These are phyloP conservation scores for Tilletia indica DNA, from an alignment of 1,284 basidiomycete genomes.

Conservation along the genomic window DNA sequence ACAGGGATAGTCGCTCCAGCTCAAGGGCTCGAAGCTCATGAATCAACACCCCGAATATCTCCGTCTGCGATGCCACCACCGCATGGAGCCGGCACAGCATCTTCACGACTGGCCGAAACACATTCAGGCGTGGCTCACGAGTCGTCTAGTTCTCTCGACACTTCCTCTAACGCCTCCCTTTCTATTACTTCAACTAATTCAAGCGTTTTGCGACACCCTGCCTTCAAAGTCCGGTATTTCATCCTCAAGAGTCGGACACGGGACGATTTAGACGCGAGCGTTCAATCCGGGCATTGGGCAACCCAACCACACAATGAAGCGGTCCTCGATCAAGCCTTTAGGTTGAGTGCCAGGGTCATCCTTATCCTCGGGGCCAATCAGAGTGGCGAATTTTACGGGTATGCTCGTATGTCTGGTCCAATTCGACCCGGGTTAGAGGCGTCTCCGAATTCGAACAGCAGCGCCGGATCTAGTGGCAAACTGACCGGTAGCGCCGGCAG, in stretches of 20 bases:
- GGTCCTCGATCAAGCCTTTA: conserved; percentile 75
- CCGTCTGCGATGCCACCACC: neutral
- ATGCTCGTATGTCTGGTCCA: conserved; percentile 52
- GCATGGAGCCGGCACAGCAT: neutral
- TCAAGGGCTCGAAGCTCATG: conserved; percentile 14
- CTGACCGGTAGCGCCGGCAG: neutral
- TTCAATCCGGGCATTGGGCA: conserved; percentile 79
- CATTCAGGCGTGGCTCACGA: neutral
- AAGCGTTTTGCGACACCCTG: conserved; percentile 69
- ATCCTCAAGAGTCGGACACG: conserved; percentile 77
- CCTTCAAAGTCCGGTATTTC: conserved; percentile 85
- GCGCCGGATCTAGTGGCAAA: neutral
- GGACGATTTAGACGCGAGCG: conserved; percentile 79
- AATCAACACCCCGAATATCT: neutral
- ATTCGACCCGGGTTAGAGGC: conserved; percentile 32
- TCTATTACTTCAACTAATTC: conserved; percentile 53
- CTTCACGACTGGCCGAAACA: neutral
- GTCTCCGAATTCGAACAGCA: neutral
- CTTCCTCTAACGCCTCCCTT: conserved; percentile 27
- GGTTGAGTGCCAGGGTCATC: conserved; percentile 79
- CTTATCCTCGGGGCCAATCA: conserved; percentile 90
- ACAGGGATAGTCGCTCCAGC: neutral
- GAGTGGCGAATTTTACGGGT: conserved; percentile 63
- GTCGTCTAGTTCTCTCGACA: conserved; percentile 29
- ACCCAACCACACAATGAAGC: conserved; percentile 89